Evolutionary conservation across 768 basidiomycete species (phyloP).

Genomic region (Auriscalpium vulgare): DNA sequence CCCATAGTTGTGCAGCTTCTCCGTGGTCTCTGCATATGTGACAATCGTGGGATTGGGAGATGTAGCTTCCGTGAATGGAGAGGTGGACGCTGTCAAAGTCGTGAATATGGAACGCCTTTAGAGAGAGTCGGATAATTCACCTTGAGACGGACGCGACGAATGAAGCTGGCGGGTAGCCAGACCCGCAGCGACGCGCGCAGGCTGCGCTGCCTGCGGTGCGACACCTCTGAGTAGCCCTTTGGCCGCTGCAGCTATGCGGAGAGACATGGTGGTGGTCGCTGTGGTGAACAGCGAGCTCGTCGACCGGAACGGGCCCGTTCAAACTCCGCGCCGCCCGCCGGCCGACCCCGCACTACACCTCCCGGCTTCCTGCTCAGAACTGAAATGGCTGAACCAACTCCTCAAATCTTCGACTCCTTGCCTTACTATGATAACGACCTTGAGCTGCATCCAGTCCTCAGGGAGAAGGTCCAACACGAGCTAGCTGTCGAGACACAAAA

Average conservation of each 20-base stretch:
- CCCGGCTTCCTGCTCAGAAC: neutral
- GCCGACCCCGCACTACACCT: neutral
- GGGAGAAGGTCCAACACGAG: constrained; percentile 71
- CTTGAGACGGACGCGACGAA: constrained; percentile 32
- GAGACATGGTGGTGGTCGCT: constrained; percentile 31
- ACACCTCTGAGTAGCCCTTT: constrained; percentile 35
- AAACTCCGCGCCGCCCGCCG: constrained; percentile 12
- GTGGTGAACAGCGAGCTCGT: constrained; percentile 1
- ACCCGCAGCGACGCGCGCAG: constrained; percentile 24
- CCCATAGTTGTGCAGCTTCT: constrained; percentile 83
- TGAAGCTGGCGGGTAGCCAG: constrained; percentile 9
- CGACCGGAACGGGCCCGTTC: neutral
- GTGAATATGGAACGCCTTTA: neutral
- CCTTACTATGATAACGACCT: constrained; percentile 95
- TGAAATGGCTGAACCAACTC: neutral
- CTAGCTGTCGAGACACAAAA: constrained; percentile 60
- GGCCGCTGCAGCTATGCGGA: constrained; percentile 37
- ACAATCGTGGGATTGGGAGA: constrained; percentile 80
- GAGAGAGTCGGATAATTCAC: constrained; percentile 23
- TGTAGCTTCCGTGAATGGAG: constrained; percentile 85
- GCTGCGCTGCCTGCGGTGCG: constrained; percentile 35
- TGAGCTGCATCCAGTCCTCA: constrained; percentile 61
- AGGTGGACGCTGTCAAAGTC: constrained; percentile 42
- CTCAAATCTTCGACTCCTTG: constrained; percentile 69
- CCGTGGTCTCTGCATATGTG: constrained; percentile 63